These are phyloP conservation scores for Calonectria pteridis DNA, from an alignment of 2,329 filamentous ascomycete genomes.

Conservation along the genomic window DNA sequence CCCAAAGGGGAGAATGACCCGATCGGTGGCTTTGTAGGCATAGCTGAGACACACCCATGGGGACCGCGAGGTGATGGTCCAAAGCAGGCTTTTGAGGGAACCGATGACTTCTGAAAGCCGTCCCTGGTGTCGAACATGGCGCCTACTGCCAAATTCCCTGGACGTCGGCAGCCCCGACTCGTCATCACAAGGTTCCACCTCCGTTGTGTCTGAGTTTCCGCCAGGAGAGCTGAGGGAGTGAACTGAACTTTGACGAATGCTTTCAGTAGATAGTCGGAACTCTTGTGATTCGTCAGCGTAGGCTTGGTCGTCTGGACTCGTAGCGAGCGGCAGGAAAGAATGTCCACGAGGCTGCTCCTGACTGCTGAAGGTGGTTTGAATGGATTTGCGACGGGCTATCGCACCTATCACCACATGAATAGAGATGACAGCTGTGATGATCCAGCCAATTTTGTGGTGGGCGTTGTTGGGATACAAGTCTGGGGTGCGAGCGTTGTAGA, in stretches of 20 bases:
- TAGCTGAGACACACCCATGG: not conserved
- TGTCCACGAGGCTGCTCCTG: not conserved
- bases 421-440: not conserved
- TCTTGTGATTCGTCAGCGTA: not conserved
- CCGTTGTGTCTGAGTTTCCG: not conserved
- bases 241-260: not conserved
- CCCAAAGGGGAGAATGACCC: conserved; percentile 62
- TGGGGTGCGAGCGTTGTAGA: not conserved
- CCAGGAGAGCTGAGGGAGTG: not conserved
- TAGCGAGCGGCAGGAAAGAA: not conserved
- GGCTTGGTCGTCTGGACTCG: not conserved
- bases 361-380: not conserved
- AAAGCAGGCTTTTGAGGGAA: not conserved
- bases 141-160: not conserved
- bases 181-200: not conserved
- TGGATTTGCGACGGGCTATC: not conserved
- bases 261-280: not conserved
- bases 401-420: not conserved
- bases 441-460: conserved; percentile 10
- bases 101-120: not conserved
- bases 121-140: not conserved
- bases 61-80: not conserved
- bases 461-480: conserved; percentile 6
- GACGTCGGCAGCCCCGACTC: not conserved
- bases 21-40: not conserved